Conservation (phyloP, 768 basidiomycete genomes). For the Lactarius sanguifluus region DNA sequence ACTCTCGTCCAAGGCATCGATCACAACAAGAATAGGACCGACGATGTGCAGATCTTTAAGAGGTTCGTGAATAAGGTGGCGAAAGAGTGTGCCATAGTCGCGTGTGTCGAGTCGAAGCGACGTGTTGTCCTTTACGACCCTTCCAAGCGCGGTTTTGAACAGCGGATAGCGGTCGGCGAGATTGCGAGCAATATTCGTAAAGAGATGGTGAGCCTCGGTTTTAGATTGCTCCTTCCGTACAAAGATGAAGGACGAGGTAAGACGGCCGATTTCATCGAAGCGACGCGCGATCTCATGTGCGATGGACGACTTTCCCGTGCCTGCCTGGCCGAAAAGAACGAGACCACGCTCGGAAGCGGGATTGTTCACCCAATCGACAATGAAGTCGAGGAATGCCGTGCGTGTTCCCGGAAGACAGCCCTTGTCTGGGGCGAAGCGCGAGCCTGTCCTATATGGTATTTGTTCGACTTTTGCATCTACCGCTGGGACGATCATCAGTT, state of each 20-base stretch:
- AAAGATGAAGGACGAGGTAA: not conserved
- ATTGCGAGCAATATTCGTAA: not conserved
- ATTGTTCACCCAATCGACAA: not conserved
- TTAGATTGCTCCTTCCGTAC: conserved; percentile 1
- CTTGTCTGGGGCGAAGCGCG: not conserved
- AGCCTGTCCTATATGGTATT: not conserved
- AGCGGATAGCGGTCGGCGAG: not conserved
- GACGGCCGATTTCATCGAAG: not conserved
- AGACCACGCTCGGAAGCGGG: not conserved
- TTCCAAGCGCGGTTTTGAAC: not conserved
- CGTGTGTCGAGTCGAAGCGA: not conserved
- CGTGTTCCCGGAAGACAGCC: not conserved
- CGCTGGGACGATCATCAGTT: not conserved
- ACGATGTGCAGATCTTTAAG: not conserved
- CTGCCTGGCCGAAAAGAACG: conserved; percentile 4
- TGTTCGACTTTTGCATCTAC: not conserved
- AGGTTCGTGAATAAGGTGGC: not conserved
- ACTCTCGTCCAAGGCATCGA: conserved; percentile 8
- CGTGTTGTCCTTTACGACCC: not conserved
- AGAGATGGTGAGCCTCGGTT: not conserved
- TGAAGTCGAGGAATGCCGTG: not conserved
- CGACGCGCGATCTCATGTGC: conserved; percentile 1
- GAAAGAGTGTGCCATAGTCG: conserved; percentile 4
- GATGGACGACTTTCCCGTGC: not conserved
- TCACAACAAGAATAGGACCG: not conserved